phyloP scores from a whole-genome alignment of 2,329 filamentous ascomycete species.

The Aureobasidium melanogenum region DNA sequence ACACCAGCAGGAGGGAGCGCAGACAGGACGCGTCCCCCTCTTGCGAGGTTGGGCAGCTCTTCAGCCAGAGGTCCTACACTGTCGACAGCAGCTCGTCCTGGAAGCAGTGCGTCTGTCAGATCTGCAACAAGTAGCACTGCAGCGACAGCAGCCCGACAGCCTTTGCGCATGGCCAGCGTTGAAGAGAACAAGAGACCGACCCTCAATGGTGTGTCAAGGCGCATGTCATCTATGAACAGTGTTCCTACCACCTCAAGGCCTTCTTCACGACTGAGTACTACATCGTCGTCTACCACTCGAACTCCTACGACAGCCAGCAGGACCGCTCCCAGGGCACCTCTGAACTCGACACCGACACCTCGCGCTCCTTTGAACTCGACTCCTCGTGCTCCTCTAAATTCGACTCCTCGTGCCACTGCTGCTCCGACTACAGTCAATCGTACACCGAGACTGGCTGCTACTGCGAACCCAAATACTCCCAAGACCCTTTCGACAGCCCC shows the following conservation, averaged over 20 bases:
- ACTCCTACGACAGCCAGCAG: neutral
- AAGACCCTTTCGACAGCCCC: neutral
- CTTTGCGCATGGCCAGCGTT: neutral
- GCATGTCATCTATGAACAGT: conserved; percentile 8
- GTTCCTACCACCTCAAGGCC: neutral
- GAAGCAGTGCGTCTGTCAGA: neutral
- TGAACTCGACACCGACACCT: neutral
- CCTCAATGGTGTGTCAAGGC: conserved; percentile 9
- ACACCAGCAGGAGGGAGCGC: neutral
- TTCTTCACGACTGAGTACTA: neutral
- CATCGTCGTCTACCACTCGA: neutral
- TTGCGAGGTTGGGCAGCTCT: neutral
- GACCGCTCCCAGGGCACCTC: neutral
- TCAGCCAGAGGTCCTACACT: neutral
- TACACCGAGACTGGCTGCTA: conserved; percentile 2
- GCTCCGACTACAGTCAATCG: neutral
- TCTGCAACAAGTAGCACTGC: conserved; percentile 1
- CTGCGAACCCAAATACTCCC: neutral
- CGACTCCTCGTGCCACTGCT: neutral
- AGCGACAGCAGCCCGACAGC: neutral
- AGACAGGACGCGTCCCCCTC: conserved; percentile 2
- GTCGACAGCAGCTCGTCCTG: neutral
- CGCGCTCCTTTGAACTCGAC: neutral
- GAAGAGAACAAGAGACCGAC: conserved; percentile 8
- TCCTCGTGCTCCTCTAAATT: neutral